Evolutionary conservation across 805 yeast genomes (phyloP).

Genomic region (Wickerhamomyces xylosicus): DNA sequence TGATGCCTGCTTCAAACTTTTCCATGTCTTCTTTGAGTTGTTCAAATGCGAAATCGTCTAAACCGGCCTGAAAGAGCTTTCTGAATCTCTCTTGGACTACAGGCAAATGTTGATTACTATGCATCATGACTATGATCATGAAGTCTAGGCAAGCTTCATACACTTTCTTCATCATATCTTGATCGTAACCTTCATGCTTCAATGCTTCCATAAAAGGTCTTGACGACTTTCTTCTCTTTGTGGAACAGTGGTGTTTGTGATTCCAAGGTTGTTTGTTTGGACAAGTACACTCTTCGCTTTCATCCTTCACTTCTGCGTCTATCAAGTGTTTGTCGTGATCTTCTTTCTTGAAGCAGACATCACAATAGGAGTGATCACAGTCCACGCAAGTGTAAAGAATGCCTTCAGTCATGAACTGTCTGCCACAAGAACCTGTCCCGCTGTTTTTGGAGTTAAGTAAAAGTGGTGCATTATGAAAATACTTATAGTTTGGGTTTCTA

Average conservation of each 20-base stretch:
- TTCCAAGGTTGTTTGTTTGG: constrained; percentile 83
- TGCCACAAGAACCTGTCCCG: not conserved
- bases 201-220: constrained; percentile 18
- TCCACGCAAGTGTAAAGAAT: not conserved
- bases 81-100: constrained; percentile 15
- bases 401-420: not conserved
- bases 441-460: not conserved
- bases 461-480: not conserved
- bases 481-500: not conserved
- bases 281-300: constrained; percentile 50
- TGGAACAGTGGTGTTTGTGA: constrained; percentile 37
- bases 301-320: constrained; percentile 24
- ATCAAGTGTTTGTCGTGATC: constrained; percentile 65
- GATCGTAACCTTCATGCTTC: constrained; percentile 2
- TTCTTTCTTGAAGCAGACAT: constrained; percentile 56
- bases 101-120: constrained; percentile 27
- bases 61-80: not conserved
- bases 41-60: not conserved
- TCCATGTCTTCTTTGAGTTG: constrained; percentile 3
- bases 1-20: constrained; percentile 1
- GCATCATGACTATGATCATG: constrained; percentile 32
- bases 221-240: constrained; percentile 6
- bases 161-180: constrained; percentile 13
- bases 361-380: constrained; percentile 29
- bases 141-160: constrained; percentile 28